phyloP scores from a whole-genome alignment of 768 basidiomycete genomes.

The Mycena maculata region DNA sequence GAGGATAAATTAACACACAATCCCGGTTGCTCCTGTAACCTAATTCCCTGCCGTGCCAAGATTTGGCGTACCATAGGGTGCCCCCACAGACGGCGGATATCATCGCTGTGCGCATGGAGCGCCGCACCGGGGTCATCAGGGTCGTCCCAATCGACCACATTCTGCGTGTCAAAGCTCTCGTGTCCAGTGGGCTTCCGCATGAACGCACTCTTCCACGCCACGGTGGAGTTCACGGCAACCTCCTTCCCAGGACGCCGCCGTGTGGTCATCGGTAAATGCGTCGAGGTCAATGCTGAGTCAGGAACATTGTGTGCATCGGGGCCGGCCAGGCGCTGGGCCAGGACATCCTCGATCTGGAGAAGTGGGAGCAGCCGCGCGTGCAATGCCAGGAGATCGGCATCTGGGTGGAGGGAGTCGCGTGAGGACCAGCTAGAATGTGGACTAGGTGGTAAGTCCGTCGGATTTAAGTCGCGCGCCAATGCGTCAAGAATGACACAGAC shows the following conservation, averaged over 20 bases:
- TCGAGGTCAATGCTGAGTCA: slow-evolving; percentile 46
- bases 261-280: slow-evolving; percentile 47
- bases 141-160: slow-evolving; percentile 63
- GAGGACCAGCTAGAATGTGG: slow-evolving; percentile 32
- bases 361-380: slow-evolving; percentile 77
- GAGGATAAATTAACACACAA: slow-evolving; percentile 63
- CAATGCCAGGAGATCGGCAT: slow-evolving; percentile 67
- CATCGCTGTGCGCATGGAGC: slow-evolving; percentile 72
- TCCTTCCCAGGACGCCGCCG: slow-evolving; percentile 49
- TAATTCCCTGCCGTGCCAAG: slow-evolving; percentile 62
- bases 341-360: slow-evolving; percentile 72
- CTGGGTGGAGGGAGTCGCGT: slow-evolving; percentile 39
- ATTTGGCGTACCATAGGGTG: slow-evolving; percentile 66
- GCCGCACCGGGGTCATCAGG: slow-evolving; percentile 72
- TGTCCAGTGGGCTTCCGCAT: slow-evolving; percentile 49
- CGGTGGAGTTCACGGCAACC: slow-evolving; percentile 64
- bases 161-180: slow-evolving; percentile 57
- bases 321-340: slow-evolving; percentile 71
- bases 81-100: slow-evolving; percentile 74
- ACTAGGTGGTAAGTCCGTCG: slow-evolving; percentile 31
- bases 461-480: slow-evolving; percentile 48
- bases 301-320: slow-evolving; percentile 52
- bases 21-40: slow-evolving; percentile 76
- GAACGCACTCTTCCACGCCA: slow-evolving; percentile 67
- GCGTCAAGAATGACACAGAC: slow-evolving; percentile 68